These are phyloP conservation scores for Hypoxylon rubiginosum DNA, from an alignment of 2,329 filamentous ascomycete genomes.

Conservation along the genomic window DNA sequence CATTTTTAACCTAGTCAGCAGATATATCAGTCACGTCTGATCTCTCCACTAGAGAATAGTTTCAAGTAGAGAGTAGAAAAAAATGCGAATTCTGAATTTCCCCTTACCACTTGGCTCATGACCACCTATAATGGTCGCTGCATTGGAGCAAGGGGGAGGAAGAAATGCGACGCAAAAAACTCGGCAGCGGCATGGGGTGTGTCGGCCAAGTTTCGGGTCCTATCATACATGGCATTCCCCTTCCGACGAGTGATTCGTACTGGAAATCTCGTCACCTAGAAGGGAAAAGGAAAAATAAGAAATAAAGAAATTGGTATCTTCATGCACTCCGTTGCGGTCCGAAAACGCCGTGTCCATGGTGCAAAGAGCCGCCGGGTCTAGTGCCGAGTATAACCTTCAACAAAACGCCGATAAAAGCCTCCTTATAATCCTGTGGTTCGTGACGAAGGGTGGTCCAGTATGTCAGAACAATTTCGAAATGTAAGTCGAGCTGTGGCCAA, in stretches of 20 bases:
- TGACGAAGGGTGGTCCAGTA: slow-evolving; percentile 1
- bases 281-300: slow-evolving; percentile 18
- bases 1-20: slow-evolving; percentile 1
- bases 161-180: slow-evolving; percentile 11
- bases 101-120: slow-evolving; percentile 51
- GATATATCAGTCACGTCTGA: slow-evolving; percentile 24
- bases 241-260: slow-evolving; percentile 14
- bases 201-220: slow-evolving; percentile 31
- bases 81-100: slow-evolving; percentile 30
- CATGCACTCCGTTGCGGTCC: slow-evolving; percentile 14
- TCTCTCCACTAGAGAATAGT: slow-evolving; percentile 30
- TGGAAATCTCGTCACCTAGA: neutral
- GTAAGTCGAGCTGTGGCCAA: neutral
- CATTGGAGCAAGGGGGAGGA: slow-evolving; percentile 43
- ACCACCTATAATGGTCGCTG: slow-evolving; percentile 35
- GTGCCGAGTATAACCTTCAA: slow-evolving; percentile 6
- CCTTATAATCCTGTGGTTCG: slow-evolving; percentile 7
- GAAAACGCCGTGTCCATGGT: slow-evolving; percentile 32
- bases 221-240: slow-evolving; percentile 44
- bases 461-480: neutral
- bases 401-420: slow-evolving; percentile 22
- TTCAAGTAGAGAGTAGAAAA: slow-evolving; percentile 16
- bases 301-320: slow-evolving; percentile 45
- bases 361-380: neutral
- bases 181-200: slow-evolving; percentile 22